These are phyloP conservation scores for Corylus heterophylla DNA, from an alignment of 306 rosid genomes.

Conservation along the genomic window DNA sequence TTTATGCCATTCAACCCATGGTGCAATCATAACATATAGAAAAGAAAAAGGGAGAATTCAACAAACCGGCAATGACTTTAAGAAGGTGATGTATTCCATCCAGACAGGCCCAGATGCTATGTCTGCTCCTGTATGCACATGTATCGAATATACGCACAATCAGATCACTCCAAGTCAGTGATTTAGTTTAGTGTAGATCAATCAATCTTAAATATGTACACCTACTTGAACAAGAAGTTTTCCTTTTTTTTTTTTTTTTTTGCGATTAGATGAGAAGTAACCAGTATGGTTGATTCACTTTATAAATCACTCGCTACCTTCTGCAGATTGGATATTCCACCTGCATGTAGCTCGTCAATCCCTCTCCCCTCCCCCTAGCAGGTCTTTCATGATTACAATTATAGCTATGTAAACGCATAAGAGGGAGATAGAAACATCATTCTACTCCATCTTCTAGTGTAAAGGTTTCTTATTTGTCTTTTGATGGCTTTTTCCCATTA, in stretches of 20 bases:
- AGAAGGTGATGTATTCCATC: conserved; percentile 88
- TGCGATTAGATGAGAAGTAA: not conserved
- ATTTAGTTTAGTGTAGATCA: not conserved
- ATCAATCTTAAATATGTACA: not conserved
- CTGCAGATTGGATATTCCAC: not conserved
- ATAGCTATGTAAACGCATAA: not conserved
- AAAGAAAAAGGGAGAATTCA: conserved; percentile 23
- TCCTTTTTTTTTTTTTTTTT: not conserved
- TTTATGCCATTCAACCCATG: conserved; percentile 12
- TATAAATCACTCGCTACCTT: not conserved
- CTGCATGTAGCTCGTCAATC: not conserved
- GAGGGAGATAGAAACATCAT: not conserved
- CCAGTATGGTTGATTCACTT: not conserved
- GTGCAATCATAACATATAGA: conserved; percentile 15
- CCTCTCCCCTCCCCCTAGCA: not conserved
- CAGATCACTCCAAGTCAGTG: not conserved
- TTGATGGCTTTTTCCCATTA: not conserved
- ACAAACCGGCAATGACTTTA: conserved; percentile 84
- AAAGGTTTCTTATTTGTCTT: not conserved
- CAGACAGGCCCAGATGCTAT: conserved; percentile 95
- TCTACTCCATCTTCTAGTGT: not conserved
- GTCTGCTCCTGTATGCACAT: conserved; percentile 70
- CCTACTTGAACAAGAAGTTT: not conserved
- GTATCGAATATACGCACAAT: conserved; percentile 26
- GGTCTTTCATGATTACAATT: not conserved